These are phyloP conservation scores for Lotus japonicus DNA, from an alignment of 306 rosid genomes.

Conservation along the genomic window DNA sequence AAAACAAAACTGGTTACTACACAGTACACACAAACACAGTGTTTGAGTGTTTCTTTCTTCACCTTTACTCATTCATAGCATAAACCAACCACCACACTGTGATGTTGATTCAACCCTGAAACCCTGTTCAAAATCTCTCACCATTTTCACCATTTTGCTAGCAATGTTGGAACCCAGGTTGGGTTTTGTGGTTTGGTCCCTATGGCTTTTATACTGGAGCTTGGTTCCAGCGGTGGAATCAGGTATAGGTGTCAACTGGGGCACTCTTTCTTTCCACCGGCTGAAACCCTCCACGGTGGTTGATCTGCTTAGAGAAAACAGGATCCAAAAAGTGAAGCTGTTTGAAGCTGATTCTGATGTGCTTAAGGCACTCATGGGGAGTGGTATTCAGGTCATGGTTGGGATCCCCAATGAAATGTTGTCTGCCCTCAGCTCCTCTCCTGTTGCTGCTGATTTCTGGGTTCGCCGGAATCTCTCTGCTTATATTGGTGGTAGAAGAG, in stretches of 20 bases:
- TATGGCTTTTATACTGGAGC: slow-evolving; percentile 21
- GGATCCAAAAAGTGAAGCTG: slow-evolving; percentile 70
- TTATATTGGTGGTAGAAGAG: slow-evolving; percentile 57
- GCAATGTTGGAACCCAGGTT: slow-evolving; percentile 46
- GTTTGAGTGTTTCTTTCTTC: not conserved
- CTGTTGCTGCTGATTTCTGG: slow-evolving; percentile 69
- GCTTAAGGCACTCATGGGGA: slow-evolving; percentile 55
- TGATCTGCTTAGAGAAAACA: slow-evolving; percentile 60
- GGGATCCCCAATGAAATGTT: slow-evolving; percentile 91
- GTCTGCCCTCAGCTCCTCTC: slow-evolving; percentile 50
- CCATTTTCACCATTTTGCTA: too few relatives aligned
- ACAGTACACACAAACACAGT: not conserved
- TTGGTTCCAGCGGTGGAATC: slow-evolving; percentile 48
- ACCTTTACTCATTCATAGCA: slow-evolving; percentile 16
- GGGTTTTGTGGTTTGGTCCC: not conserved
- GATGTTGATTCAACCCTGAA: too few relatives aligned
- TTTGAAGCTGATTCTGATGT: slow-evolving; percentile 72
- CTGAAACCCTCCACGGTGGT: slow-evolving; percentile 75
- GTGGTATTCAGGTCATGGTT: slow-evolving; percentile 75
- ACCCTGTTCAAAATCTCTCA: too few relatives aligned
- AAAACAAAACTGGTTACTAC: not conserved
- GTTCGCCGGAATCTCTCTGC: slow-evolving; percentile 69
- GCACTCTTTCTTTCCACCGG: slow-evolving; percentile 61
- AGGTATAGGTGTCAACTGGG: slow-evolving; percentile 87
- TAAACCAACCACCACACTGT: too few relatives aligned